Base-by-base conservation (phyloP, 208 protist genomes). In the Wallacemonas sp. region DNA sequence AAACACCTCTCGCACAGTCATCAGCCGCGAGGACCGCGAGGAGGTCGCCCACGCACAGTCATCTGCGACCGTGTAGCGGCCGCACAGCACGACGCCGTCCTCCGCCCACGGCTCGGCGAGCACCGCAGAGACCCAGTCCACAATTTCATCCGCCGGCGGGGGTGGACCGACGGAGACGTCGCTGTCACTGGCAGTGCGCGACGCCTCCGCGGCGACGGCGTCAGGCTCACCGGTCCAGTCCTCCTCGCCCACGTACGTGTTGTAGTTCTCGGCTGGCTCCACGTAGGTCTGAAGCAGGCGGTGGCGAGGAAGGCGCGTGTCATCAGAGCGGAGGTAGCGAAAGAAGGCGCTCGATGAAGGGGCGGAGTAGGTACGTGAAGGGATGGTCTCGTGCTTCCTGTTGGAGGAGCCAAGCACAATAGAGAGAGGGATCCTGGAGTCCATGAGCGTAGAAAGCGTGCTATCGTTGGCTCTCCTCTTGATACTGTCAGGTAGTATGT, bases 181-280 rank as follows among this genome's bases (percentile, higher is more conserved):
- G 0, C 22, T 49, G 4, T 71, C 67, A 49, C 22, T 57, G 8
- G 42, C 28, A 22, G 1, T 39, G 25, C 28, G 55, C 11, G 63
- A n/a, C 20, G 63, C 16, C 7, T 28, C n/a, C 25, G 57, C 7
- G 7, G 11, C 39, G 3, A n/a, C n/a, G n/a, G n/a, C 39, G 31
- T 41, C 54, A 12, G 41, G 33, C 28, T 18, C 46, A 1, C 57
- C 65, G 3, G 44, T 18, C 5, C 57, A 38, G 8, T 79, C 85
- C 33, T 93, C 87, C 69, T 96, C 91, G 0, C 90, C 90, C 11
- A 84, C 79, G 52, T 92, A 93, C 12, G 87, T 92, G 45, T 93
- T 80, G 70, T 93, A 96, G 32, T 79, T 82, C 41, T 83, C 76
- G 0, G 87, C 66, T 1, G 75, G 62, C 25, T 77, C 67, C 2